These are phyloP conservation scores for Lactarius psammicola DNA, from an alignment of 768 basidiomycete genomes.

Conservation along the genomic window DNA sequence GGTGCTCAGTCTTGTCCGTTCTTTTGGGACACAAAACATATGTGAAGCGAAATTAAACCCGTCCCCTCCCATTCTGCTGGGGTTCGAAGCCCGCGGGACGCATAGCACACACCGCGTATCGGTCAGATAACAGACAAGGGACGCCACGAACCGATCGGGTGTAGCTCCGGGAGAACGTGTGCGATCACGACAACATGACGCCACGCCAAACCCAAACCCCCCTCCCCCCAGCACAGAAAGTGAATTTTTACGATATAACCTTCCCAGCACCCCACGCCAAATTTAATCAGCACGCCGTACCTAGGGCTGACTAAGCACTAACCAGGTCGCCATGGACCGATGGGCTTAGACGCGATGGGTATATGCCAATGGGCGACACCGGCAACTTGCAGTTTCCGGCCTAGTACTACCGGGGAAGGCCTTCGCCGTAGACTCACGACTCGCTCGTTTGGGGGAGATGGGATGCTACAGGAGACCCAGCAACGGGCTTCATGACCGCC, in stretches of 20 bases:
- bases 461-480: background rate
- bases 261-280: background rate
- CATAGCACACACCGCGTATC: background rate
- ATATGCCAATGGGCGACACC: background rate
- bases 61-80: background rate
- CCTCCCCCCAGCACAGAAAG: background rate
- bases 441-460: background rate
- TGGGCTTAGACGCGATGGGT: background rate
- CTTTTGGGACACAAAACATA: background rate
- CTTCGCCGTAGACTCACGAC: background rate
- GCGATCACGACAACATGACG: background rate
- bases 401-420: background rate
- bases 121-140: background rate
- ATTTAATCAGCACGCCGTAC: background rate
- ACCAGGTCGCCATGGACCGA: background rate
- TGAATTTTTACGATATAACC: background rate
- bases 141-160: background rate
- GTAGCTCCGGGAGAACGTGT: background rate
- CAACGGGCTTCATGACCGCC: background rate
- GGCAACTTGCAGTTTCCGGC: background rate
- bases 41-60: background rate
- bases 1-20: background rate
- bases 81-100: background rate
- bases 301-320: background rate
- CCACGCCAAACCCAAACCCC: background rate